Evolutionary conservation across 2,329 filamentous ascomycete species (phyloP).

Genomic region (Trichocomaceae sp.): DNA sequence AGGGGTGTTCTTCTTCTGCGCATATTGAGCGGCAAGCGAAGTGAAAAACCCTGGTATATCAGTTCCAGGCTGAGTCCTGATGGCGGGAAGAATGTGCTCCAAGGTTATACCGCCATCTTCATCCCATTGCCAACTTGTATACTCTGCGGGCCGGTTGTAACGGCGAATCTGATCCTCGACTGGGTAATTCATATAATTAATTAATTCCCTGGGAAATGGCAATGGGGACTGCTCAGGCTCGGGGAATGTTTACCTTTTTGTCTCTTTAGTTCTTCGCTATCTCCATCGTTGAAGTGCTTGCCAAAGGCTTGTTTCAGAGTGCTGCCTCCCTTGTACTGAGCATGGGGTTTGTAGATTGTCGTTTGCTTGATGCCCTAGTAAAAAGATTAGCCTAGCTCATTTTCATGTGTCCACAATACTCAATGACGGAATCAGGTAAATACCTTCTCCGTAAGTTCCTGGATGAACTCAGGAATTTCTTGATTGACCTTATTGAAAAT

Average conservation of each 20-base stretch:
- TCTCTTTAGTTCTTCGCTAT: slow-evolving; percentile 36
- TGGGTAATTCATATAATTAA: background rate
- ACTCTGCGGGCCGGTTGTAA: slow-evolving; percentile 37
- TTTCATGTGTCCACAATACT: too few relatives aligned
- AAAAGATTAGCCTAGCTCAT: background rate
- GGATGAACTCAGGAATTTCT: slow-evolving; percentile 45
- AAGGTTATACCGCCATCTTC: slow-evolving; percentile 33
- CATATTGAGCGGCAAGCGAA: slow-evolving; percentile 37
- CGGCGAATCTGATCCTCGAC: slow-evolving; percentile 37
- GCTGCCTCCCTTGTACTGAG: slow-evolving; percentile 43
- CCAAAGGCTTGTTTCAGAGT: slow-evolving; percentile 45
- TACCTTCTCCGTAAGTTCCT: slow-evolving; percentile 39
- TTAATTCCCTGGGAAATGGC: too few relatives aligned
- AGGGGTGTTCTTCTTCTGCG: slow-evolving; percentile 24
- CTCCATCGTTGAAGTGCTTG: slow-evolving; percentile 40
- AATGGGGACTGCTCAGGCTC: background rate
- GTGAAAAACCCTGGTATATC: slow-evolving; percentile 44
- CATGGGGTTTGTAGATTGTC: slow-evolving; percentile 35
- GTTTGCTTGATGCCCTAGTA: background rate
- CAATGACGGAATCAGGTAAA: background rate
- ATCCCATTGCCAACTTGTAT: slow-evolving; percentile 46
- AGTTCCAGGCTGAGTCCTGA: slow-evolving; percentile 43
- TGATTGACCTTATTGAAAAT: slow-evolving; percentile 40
- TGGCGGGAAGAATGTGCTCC: slow-evolving; percentile 42
- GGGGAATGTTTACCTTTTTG: background rate